These are phyloP conservation scores for Saturnispora saitoi DNA, from an alignment of 805 yeast species.

Conservation along the genomic window DNA sequence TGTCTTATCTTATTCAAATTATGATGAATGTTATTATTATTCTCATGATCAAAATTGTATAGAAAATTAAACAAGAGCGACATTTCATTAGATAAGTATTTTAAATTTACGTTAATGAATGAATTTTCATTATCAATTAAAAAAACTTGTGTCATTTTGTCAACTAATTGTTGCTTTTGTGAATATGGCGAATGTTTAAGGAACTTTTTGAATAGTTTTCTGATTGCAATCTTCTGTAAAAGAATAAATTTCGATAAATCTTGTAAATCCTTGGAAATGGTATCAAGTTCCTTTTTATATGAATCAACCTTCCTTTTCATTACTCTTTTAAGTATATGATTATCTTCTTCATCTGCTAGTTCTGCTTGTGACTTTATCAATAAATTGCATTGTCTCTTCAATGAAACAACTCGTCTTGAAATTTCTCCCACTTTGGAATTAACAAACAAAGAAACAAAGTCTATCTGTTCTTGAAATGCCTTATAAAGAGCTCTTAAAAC, in stretches of 20 bases:
- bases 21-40: not conserved
- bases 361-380: slow-evolving; percentile 17
- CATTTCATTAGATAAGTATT: slow-evolving; percentile 52
- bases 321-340: slow-evolving; percentile 16
- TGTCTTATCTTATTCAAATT: slow-evolving; percentile 1
- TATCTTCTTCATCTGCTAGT: slow-evolving; percentile 4
- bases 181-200: slow-evolving; percentile 34
- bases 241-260: slow-evolving; percentile 61
- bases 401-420: slow-evolving; percentile 35
- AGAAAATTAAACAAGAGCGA: slow-evolving; percentile 46
- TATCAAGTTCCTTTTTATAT: slow-evolving; percentile 32
- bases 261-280: slow-evolving; percentile 45
- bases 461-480: slow-evolving; percentile 50
- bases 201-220: slow-evolving; percentile 68
- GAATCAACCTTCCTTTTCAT: slow-evolving; percentile 18
- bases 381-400: slow-evolving; percentile 21
- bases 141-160: slow-evolving; percentile 25
- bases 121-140: slow-evolving; percentile 37
- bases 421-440: slow-evolving; percentile 63
- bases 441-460: slow-evolving; percentile 53
- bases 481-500: slow-evolving; percentile 29
- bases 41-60: slow-evolving; percentile 17
- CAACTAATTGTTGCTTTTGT: slow-evolving; percentile 27
- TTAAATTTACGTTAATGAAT: slow-evolving; percentile 52
- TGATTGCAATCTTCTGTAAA: slow-evolving; percentile 64